Evolutionary conservation across 257 asterid genomes (phyloP), one percentile per base, ranked within the genome.

Genomic region (Henckelia pumila): DNA sequence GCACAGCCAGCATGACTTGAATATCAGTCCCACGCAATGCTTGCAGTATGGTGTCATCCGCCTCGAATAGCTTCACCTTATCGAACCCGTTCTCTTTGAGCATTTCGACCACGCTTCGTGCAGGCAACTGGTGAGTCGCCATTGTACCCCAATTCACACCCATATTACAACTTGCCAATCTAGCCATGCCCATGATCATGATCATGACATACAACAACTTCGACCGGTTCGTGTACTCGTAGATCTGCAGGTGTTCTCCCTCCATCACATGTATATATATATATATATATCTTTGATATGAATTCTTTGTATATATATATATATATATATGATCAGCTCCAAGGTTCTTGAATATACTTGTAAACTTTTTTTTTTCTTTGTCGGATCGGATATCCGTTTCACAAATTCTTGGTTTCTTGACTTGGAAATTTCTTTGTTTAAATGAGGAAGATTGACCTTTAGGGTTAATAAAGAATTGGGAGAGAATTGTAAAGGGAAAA

Each of bases 91-190:
- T 93, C 25, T 81, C 91, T 71, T 75, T 80, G 52, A 93, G 69
- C 96, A 86, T 87, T 32, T 82, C 71, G 8, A 88, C 96, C 5
- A 93, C 96, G 55, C 62, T 86, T 66, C 58, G 47, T 0, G 97
- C 80, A 4, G 91, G 74, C 56, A 90, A 57, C 33, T 67, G 86
- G 64, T 88, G 95, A 0, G 91, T 74, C 1, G 97, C 82, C 88
- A 88, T 84, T 2, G 99, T 93, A 7, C 99, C 99, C 97, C 99
- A 93, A 59, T 93, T 93, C 71, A 93, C 92, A 52, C 99, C 97
- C 25, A 88, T 75, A 25, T 88, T 71, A 25, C 84, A 56, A 35
- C 21, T 49, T 2, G 50, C 63, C 26, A 53, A 22, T 75, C 40
- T 59, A 0, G 23, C 49, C 24, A 71, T 55, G 23, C 63, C 62